Evolutionary conservation across 1,284 basidiomycete species (phyloP).

Genomic region (Apiotrichum akiyoshidainum): DNA sequence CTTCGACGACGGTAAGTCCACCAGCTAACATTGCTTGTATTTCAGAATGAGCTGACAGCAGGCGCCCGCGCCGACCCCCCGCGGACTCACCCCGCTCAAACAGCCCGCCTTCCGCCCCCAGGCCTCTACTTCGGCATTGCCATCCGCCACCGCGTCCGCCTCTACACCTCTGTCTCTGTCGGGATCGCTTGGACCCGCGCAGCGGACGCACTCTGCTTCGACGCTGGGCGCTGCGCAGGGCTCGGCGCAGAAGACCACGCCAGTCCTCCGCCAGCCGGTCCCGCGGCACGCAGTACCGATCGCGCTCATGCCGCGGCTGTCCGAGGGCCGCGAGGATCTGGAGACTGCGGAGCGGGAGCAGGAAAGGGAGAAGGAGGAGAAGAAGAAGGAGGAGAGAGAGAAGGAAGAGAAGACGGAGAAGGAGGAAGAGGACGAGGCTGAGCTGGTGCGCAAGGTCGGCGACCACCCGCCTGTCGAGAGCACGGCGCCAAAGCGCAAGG

Average conservation of each 20-base stretch:
- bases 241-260: background rate
- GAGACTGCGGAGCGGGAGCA: background rate
- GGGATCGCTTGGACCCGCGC: too few species aligned
- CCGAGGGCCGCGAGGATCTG: background rate
- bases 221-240: background rate
- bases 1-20: too few species aligned
- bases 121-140: background rate
- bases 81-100: background rate
- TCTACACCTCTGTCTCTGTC: too few species aligned
- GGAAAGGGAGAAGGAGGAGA: background rate
- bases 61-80: background rate
- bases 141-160: too few species aligned
- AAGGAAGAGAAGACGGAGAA: conserved; percentile 1
- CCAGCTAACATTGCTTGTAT: background rate
- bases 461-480: background rate
- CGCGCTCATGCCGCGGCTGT: conserved; percentile 1
- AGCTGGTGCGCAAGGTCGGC: background rate
- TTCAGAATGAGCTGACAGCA: background rate
- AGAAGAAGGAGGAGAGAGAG: too few species aligned
- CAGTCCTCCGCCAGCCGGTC: background rate
- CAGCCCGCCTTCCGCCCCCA: background rate
- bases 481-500: background rate
- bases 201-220: too few species aligned
- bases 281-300: background rate
- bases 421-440: background rate